These are phyloP conservation scores for Paramecium sexaurelia DNA, from an alignment of 73 alveolate species.

Conservation along the genomic window DNA sequence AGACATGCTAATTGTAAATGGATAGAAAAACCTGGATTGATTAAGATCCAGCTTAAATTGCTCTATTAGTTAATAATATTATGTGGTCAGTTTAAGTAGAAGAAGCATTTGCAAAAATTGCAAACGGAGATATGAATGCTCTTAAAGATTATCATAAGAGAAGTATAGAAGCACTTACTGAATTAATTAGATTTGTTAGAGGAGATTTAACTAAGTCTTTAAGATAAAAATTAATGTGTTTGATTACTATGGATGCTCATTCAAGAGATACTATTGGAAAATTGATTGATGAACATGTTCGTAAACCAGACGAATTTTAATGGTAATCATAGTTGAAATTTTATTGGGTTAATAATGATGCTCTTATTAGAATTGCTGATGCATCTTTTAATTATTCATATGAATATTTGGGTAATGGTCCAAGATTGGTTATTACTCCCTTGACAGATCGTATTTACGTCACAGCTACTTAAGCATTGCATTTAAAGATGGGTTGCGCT, in stretches of 20 bases:
- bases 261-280: conserved; percentile 98
- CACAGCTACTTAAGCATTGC: conserved; percentile 99
- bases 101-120: conserved; percentile 76
- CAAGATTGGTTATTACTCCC: conserved; percentile 99
- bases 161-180: conserved; percentile 84
- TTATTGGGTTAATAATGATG: conserved; percentile 92
- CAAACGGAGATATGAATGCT: conserved; percentile 79
- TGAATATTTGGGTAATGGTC: conserved; percentile 99
- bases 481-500: conserved; percentile 99
- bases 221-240: conserved; percentile 97
- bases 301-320: conserved; percentile 95
- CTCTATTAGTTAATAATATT: conserved; percentile 90
- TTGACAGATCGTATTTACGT: conserved; percentile 99
- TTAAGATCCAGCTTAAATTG: conserved; percentile 94
- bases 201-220: conserved; percentile 91
- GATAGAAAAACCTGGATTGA: conserved; percentile 94
- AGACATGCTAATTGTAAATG: conserved; percentile 42
- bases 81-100: conserved; percentile 91
- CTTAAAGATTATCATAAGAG: conserved; percentile 81
- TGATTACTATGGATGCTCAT: conserved; percentile 99
- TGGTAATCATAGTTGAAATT: conserved; percentile 99
- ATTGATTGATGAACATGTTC: conserved; percentile 89
- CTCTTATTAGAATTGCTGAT: conserved; percentile 93
- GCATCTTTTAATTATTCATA: conserved; percentile 97
- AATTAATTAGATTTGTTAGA: conserved; percentile 91